Evolutionary conservation across 345 rosid genomes (phyloP), one percentile per base, ranked within the genome.

Genomic region (Salix viminalis): DNA sequence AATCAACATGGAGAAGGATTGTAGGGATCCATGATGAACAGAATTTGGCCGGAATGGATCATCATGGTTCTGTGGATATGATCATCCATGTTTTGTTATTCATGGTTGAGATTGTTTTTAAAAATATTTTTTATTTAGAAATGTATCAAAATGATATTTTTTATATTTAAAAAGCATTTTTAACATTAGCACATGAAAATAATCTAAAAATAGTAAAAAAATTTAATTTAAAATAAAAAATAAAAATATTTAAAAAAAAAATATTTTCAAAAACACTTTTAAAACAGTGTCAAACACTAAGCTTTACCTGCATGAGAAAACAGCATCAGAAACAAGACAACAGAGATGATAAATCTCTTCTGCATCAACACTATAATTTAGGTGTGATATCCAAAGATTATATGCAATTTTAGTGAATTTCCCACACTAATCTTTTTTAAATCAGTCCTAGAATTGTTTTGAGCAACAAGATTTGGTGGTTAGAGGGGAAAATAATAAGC

Each of bases 21-120:
- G 44, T 0, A 75, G 73, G 42, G 71, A 71, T 64, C 69, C 36
- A 26, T 26, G 26, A 37, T 39, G 69, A 14, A 88, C 94, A 18
- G 88, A 82, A 79, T 86, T 94, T 58, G 98, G 97, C 68, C 91
- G 87, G 70, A 79, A 91, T 21, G 26, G 26, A 26, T 26, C 26
- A 26, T 26, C 26, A 26, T 26, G 26, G 26, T 26, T 26, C 26
- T 1, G 26, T 26, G 98, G 96, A 85, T 92, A 94, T 18, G 96
- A 97, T 97, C 99, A 93, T 60, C 99, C 99, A 26, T 26, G 26
- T 26, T 26, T 26, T 26, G 26, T 26, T 26, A 26, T 26, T 26
- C 26, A 26, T 26, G 26, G 26, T 26, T 26, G 26, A 26, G 32
- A 30, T 30, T 30, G 32, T 30, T 30, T 30, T 30, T 30, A 30